A percentile compares a stretch with the other conserved stretches of the same genome.
These are phyloP conservation scores for Cladophialophora psammophila DNA, from an alignment of 2,329 filamentous ascomycete genomes.

Conservation along the genomic window DNA sequence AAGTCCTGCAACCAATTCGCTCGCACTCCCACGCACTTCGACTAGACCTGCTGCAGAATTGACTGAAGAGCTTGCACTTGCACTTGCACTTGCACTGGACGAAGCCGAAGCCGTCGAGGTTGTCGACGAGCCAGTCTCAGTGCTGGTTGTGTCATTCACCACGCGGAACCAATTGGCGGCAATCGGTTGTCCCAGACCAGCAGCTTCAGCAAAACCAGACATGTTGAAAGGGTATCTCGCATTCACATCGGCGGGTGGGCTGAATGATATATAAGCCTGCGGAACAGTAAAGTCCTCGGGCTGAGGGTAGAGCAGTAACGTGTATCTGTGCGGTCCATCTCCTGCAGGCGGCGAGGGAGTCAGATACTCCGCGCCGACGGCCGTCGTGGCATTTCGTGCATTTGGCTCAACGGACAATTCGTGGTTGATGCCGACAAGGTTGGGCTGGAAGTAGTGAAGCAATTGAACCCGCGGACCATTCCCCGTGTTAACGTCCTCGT, in stretches of 20 bases:
- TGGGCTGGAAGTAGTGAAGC: conserved; percentile 35
- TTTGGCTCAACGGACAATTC: conserved; percentile 23
- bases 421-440: conserved; percentile 30
- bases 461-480: conserved; percentile 27
- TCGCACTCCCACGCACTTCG: conserved; percentile 15
- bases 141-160: conserved; percentile 25
- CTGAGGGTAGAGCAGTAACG: conserved; percentile 45
- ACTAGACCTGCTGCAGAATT: conserved; percentile 15
- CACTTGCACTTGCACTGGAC: conserved; percentile 2
- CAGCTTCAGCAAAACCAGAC: conserved; percentile 45
- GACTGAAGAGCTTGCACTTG: conserved; percentile 6
- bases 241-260: conserved; percentile 36
- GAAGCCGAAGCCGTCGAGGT: neutral
- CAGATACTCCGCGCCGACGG: conserved; percentile 40
- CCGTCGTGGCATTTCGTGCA: conserved; percentile 25
- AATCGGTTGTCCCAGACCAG: conserved; percentile 44
- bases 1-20: conserved; percentile 19
- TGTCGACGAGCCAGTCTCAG: neutral
- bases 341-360: conserved; percentile 43
- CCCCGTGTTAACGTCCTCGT: conserved; percentile 30
- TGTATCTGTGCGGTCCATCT: conserved; percentile 44
- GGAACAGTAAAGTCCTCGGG: conserved; percentile 43
- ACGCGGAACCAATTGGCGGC: conserved; percentile 52
- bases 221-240: conserved; percentile 48
- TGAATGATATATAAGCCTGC: conserved; percentile 44